A percentile compares a stretch with the other conserved stretches of the same genome.
Evolutionary conservation across 352 stramenopile species (phyloP).

Genomic region (Globisporangium splendens): DNA sequence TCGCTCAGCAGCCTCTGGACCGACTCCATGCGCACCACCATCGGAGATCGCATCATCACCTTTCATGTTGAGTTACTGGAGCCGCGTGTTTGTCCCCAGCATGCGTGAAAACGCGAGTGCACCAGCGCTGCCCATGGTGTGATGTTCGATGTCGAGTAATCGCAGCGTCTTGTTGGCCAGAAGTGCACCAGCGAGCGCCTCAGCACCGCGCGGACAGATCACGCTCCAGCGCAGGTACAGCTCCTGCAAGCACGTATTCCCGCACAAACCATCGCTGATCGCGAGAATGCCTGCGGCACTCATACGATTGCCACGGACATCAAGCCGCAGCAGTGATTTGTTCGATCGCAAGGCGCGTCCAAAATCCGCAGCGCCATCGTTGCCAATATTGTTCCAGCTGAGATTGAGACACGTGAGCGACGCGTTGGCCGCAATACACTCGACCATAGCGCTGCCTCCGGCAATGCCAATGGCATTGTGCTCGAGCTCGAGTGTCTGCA

Average conservation of each 20-base stretch:
- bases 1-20: slow-evolving; percentile 35
- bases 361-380: slow-evolving; percentile 50
- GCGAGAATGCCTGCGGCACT: slow-evolving; percentile 42
- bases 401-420: slow-evolving; percentile 68
- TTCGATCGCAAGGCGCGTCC: slow-evolving; percentile 44
- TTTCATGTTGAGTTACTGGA: slow-evolving; percentile 62
- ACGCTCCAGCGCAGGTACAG: slow-evolving; percentile 76
- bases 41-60: slow-evolving; percentile 54
- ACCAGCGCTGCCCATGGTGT: slow-evolving; percentile 56
- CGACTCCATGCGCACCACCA: slow-evolving; percentile 39
- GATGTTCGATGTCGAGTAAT: slow-evolving; percentile 71
- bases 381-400: slow-evolving; percentile 71
- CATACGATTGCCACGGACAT: slow-evolving; percentile 69
- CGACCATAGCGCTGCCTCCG: slow-evolving; percentile 50
- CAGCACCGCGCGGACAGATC: slow-evolving; percentile 47
- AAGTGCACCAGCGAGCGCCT: slow-evolving; percentile 52
- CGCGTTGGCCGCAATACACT: slow-evolving; percentile 55
- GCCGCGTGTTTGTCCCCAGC: slow-evolving; percentile 46
- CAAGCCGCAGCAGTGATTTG: slow-evolving; percentile 43
- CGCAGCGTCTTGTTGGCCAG: slow-evolving; percentile 52
- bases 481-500: slow-evolving; percentile 64
- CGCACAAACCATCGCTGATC: slow-evolving; percentile 44
- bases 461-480: slow-evolving; percentile 51
- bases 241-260: slow-evolving; percentile 56
- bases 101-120: slow-evolving; percentile 59